Evolutionary conservation across 2,329 filamentous ascomycete genomes (phyloP), one percentile per base, ranked within the genome.

Genomic region (Curvularia eragrostidis): DNA sequence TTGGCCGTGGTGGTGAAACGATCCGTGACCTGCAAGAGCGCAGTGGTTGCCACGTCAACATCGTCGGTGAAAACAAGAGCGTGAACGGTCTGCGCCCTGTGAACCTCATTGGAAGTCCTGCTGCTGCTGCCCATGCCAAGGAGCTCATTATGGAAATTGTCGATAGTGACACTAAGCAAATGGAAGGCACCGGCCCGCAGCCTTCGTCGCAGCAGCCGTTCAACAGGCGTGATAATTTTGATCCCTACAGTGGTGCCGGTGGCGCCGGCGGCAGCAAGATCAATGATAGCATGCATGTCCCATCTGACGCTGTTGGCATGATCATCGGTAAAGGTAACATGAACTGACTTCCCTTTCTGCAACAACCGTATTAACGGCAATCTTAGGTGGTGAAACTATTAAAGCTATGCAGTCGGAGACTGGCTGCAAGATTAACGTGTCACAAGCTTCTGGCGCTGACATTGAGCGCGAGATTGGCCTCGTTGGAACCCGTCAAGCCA

Each of bases 1-100:
- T 97, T 72, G 93, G 93, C n/a, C 90, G 93, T 66, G 91, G 91
- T 39, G 93, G 93, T 58, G 93, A 97, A 79, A 97, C 93, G 1
- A 97, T 97, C 70, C 89, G 92, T 71, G 93, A 97, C 74, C 83
- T 97, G 23, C 93, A 97, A 78, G 93, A 97, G 76, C 85, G 91
- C 61, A 95, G 91, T 69, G 91, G 91, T n/a, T 97, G 93, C 75
- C 93, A 97, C 76, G 92, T 97, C 75, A 97, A 97, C 77, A 97
- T 97, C 71, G 91, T 96, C 39, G 91, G 91, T 69, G 93, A 97
- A 79, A 91, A 91, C 66, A 96, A 96, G 83, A 96, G 91, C 73
- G 86, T 96, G 65, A 96, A 96, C 72, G 93, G 93, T 43, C 82
- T 96, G 61, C 88, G 93, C 49, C 93, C 93, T 26, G 92, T 97